phyloP scores from a whole-genome alignment of 2,329 filamentous ascomycete genomes.

The Colletotrichum trifolii region DNA sequence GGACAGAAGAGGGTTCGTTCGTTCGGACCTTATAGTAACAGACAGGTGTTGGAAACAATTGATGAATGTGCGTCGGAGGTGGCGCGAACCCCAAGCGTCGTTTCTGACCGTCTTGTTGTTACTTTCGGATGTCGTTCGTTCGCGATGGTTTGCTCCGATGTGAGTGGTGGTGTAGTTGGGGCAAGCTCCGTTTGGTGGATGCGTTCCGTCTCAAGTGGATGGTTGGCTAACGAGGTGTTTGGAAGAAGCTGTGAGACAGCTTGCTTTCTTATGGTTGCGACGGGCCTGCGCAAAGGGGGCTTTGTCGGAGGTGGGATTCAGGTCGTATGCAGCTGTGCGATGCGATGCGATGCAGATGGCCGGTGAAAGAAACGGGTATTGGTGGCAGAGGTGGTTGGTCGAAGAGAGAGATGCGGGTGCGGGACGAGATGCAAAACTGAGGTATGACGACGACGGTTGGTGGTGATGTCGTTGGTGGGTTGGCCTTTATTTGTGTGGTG shows the following conservation, averaged over 20 bases:
- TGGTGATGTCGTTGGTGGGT: neutral
- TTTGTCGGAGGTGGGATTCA: neutral
- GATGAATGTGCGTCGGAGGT: conserved; percentile 8
- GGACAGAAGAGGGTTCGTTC: conserved; percentile 26
- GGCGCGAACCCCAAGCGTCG: neutral
- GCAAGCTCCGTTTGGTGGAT: too few species aligned
- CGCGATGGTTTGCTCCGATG: neutral
- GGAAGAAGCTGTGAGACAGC: neutral
- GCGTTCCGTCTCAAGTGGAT: too few species aligned
- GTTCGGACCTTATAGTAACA: conserved; percentile 15
- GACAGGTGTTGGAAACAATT: conserved; percentile 14
- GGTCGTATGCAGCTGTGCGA: neutral
- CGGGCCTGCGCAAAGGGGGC: neutral
- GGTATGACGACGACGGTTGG: conserved; percentile 18
- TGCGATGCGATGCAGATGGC: conserved; percentile 4
- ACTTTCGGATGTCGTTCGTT: neutral
- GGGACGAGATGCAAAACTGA: conserved; percentile 10
- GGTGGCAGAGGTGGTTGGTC: neutral
- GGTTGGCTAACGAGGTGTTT: too few species aligned
- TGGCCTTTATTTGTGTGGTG: neutral
- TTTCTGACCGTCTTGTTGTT: neutral
- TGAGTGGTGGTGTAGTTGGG: too few species aligned
- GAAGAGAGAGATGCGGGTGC: neutral
- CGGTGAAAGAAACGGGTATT: neutral
- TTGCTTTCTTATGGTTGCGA: conserved; percentile 11